Evolutionary conservation across 306 rosid species (phyloP).

Genomic region (Pueraria montana): DNA sequence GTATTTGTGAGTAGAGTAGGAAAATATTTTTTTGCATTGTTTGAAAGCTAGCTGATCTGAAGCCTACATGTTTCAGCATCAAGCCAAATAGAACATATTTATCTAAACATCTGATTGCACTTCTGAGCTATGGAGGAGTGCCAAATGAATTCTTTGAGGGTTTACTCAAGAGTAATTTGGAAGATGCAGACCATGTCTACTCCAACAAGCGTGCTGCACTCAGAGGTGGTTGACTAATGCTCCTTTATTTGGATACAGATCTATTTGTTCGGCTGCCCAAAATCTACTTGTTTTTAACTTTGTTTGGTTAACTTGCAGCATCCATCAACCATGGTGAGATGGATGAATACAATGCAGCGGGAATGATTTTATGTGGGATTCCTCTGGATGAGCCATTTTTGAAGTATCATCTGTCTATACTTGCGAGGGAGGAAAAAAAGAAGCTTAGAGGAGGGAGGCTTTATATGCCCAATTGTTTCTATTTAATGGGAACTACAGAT

Average conservation of each 20-base stretch:
- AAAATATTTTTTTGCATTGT: conserved; percentile 18
- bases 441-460: conserved; percentile 65
- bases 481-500: conserved; percentile 88
- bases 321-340: conserved; percentile 57
- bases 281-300: background rate
- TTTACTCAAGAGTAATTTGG: conserved; percentile 58
- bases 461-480: conserved; percentile 63
- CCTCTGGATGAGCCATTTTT: conserved; percentile 82
- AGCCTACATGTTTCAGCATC: conserved; percentile 61
- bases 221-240: conserved; percentile 56
- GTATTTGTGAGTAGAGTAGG: background rate
- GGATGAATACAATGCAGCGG: conserved; percentile 63
- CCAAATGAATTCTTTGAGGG: conserved; percentile 72
- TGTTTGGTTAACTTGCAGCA: conserved; percentile 57
- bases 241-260: conserved; percentile 13
- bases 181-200: conserved; percentile 54
- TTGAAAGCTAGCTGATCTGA: conserved; percentile 42
- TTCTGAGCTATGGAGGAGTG: conserved; percentile 86
- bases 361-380: conserved; percentile 76
- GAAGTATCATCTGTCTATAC: conserved; percentile 57
- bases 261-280: conserved; percentile 19
- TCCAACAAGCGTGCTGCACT: conserved; percentile 70
- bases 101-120: conserved; percentile 69
- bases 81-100: conserved; percentile 61
- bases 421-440: conserved; percentile 56